phyloP scores from a whole-genome alignment of 2,329 filamentous ascomycete genomes.

The Xylariales sp. region DNA sequence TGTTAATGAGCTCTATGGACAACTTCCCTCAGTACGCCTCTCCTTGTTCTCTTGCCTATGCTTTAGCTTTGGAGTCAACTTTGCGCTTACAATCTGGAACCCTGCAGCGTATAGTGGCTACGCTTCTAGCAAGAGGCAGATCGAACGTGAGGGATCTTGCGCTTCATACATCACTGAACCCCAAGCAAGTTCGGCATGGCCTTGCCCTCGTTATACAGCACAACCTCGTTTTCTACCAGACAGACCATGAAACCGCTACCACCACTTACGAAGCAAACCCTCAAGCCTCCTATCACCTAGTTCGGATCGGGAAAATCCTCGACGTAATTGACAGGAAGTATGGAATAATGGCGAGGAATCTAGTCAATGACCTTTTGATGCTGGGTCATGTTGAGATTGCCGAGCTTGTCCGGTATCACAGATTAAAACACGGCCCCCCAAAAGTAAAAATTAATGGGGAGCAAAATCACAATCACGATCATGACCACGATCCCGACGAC shows the following conservation, averaged over 20 bases:
- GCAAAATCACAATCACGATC: slow-evolving; percentile 15
- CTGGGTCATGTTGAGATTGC: slow-evolving; percentile 81
- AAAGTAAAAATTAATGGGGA: slow-evolving; percentile 27
- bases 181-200: slow-evolving; percentile 82
- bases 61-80: neutral
- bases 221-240: slow-evolving; percentile 82
- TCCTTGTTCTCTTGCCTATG: neutral
- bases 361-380: slow-evolving; percentile 79
- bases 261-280: slow-evolving; percentile 88
- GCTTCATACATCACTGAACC: slow-evolving; percentile 76
- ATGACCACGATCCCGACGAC: slow-evolving; percentile 6
- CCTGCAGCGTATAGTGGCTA: slow-evolving; percentile 81
- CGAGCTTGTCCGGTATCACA: slow-evolving; percentile 75
- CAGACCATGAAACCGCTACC: slow-evolving; percentile 68
- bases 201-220: slow-evolving; percentile 89
- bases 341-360: slow-evolving; percentile 77
- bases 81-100: slow-evolving; percentile 35
- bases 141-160: slow-evolving; percentile 76
- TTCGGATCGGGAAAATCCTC: slow-evolving; percentile 84
- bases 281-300: slow-evolving; percentile 81
- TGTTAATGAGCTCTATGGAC: slow-evolving; percentile 89
- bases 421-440: slow-evolving; percentile 50
- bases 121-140: slow-evolving; percentile 82
- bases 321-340: slow-evolving; percentile 79
- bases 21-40: slow-evolving; percentile 84